A percentile compares a stretch with the other conserved stretches of the same genome.
These are phyloP conservation scores for Talaromyces sp. DNA, from an alignment of 2,329 filamentous ascomycete genomes.

Conservation along the genomic window DNA sequence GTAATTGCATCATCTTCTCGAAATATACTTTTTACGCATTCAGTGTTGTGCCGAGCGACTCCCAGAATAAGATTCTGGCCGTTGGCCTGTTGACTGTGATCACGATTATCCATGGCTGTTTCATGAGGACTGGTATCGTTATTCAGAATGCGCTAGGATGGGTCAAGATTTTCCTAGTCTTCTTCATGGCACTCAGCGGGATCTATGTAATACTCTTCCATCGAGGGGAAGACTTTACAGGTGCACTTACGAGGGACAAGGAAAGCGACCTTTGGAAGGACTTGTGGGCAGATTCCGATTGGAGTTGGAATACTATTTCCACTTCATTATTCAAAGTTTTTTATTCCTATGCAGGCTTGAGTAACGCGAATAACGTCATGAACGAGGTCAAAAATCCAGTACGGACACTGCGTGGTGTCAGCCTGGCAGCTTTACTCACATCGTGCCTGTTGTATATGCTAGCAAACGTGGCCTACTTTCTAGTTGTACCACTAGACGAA, in stretches of 20 bases:
- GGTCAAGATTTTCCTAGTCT: conserved; percentile 59
- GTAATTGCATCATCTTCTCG: conserved; percentile 67
- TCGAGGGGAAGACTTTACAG: conserved; percentile 11
- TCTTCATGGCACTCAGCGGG: conserved; percentile 61
- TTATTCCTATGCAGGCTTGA: conserved; percentile 65
- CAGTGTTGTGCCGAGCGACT: conserved; percentile 49
- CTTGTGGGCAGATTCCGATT: conserved; percentile 63
- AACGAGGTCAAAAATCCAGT: conserved; percentile 69
- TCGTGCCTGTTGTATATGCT: conserved; percentile 64
- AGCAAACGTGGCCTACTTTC: conserved; percentile 61
- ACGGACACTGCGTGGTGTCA: conserved; percentile 61
- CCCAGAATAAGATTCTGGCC: conserved; percentile 55
- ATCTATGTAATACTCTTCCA: conserved; percentile 56
- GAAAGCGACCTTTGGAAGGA: conserved; percentile 43
- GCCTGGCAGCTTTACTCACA: conserved; percentile 57
- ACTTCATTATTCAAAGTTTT: conserved; percentile 62
- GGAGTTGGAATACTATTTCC: conserved; percentile 66
- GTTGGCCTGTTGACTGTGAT: conserved; percentile 55
- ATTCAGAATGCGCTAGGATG: conserved; percentile 62
- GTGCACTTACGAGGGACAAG: not conserved
- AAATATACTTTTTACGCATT: conserved; percentile 62
- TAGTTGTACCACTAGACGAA: conserved; percentile 64
- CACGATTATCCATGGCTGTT: conserved; percentile 58
- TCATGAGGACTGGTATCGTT: conserved; percentile 55
- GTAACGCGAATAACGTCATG: conserved; percentile 66